Conservation (phyloP, 306 rosid genomes). For the Rosa rugosa region DNA sequence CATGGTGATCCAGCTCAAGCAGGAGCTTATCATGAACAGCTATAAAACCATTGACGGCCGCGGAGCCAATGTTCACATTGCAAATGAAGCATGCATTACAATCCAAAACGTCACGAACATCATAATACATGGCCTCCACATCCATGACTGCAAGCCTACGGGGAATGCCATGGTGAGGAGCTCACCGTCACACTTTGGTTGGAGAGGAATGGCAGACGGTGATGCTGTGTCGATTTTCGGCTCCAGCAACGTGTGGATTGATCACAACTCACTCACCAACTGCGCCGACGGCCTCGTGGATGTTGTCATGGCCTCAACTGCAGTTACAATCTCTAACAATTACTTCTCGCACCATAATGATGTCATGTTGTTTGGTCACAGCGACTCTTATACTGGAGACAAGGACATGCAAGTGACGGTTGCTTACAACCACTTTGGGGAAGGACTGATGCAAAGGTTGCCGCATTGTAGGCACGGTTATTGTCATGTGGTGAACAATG, state of each 20-base stretch:
- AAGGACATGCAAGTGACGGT: neutral
- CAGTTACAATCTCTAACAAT: neutral
- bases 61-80: neutral
- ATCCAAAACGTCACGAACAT: neutral
- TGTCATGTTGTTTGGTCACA: slow-evolving; percentile 1
- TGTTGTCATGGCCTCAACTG: slow-evolving; percentile 9
- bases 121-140: neutral
- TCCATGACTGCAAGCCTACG: neutral
- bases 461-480: neutral
- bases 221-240: slow-evolving; percentile 1
- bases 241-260: neutral
- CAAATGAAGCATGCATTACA: neutral
- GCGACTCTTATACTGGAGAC: neutral
- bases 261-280: neutral
- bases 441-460: neutral
- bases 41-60: neutral
- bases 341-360: neutral
- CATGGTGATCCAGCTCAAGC: neutral
- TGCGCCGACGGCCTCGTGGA: neutral
- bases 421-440: slow-evolving; percentile 1
- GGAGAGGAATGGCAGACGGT: slow-evolving; percentile 2
- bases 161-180: neutral
- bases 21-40: neutral
- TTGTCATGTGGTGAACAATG: slow-evolving; percentile 8
- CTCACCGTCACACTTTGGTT: neutral